Evolutionary conservation across 352 stramenopile species (phyloP).

Genomic region (Blastocystis sp.): DNA sequence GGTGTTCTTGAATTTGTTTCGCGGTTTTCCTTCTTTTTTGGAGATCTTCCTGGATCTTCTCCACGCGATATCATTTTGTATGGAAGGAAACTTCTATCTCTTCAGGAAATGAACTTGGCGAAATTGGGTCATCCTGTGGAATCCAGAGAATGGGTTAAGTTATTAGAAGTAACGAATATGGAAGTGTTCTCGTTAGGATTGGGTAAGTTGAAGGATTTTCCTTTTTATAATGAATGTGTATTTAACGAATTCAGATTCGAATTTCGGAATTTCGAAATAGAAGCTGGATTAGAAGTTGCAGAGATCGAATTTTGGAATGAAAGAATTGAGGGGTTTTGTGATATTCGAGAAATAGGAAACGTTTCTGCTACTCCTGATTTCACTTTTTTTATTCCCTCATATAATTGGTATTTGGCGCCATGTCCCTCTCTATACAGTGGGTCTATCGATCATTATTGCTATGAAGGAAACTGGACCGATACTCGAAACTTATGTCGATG

Average conservation of each 20-base stretch:
- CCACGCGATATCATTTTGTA: not conserved
- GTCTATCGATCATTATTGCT: not conserved
- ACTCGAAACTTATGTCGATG: not conserved
- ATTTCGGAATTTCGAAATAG: not conserved
- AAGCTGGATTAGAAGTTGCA: not conserved
- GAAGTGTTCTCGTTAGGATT: not conserved
- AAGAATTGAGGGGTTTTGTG: conserved; percentile 8
- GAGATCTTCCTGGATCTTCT: not conserved
- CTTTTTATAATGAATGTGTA: not conserved
- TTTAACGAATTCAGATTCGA: not conserved
- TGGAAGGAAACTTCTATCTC: not conserved
- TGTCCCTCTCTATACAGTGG: not conserved
- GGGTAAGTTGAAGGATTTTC: not conserved
- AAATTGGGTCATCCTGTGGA: not conserved
- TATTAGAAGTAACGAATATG: not conserved
- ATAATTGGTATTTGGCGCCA: conserved; percentile 2
- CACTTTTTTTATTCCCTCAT: not conserved
- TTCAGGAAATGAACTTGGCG: conserved; percentile 4
- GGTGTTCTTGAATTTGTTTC: conserved; percentile 6
- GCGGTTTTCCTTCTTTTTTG: not conserved
- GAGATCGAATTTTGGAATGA: not conserved
- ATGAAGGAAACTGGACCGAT: conserved; percentile 20
- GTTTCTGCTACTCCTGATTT: not conserved
- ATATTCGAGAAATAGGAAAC: not conserved
- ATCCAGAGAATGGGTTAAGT: not conserved